Percentiles rank a stretch among this genome's conserved stretches.
phyloP scores from a whole-genome alignment of 345 rosid genomes.

The Moringa oleifera region DNA sequence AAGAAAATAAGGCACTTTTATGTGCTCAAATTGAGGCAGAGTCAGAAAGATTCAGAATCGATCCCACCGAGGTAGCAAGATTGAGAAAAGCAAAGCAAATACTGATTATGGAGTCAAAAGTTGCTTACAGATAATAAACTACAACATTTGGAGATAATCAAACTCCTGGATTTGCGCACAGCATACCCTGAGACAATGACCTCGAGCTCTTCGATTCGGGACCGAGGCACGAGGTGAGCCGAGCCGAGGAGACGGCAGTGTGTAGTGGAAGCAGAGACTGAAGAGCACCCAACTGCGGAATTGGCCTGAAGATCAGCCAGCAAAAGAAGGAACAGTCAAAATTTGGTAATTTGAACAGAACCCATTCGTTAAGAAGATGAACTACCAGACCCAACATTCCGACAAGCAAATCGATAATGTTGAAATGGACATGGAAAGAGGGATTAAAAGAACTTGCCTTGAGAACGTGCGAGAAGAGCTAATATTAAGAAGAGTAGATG shows the following conservation, averaged over 20 bases:
- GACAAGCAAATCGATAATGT: too few relatives aligned
- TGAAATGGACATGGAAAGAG: constrained; percentile 1
- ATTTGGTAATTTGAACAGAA: neutral
- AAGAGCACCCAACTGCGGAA: constrained; percentile 57
- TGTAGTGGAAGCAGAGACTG: constrained; percentile 84
- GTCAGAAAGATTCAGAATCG: neutral
- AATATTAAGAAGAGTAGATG: constrained; percentile 33
- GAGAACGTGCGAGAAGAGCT: constrained; percentile 40
- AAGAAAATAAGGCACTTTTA: neutral
- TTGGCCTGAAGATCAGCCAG: constrained; percentile 41
- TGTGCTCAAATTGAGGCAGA: neutral
- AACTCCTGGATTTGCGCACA: constrained; percentile 96
- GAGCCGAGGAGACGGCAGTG: constrained; percentile 77
- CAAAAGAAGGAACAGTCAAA: neutral
- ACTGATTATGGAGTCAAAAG: constrained; percentile 22
- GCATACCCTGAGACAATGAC: constrained; percentile 98
- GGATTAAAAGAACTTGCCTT: constrained; percentile 32
- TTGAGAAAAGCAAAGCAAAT: constrained; percentile 1
- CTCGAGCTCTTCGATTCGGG: constrained; percentile 65
- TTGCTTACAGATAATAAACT: constrained; percentile 65
- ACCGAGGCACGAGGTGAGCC: constrained; percentile 86
- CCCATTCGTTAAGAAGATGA: constrained; percentile 1
- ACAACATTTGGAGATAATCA: constrained; percentile 59
- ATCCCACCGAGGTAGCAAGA: neutral
- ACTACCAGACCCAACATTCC: neutral